Percentiles rank a stretch among this genome's conserved stretches.
Evolutionary conservation across 2,329 filamentous ascomycete species (phyloP).

Genomic region (Lachnellula suecica): DNA sequence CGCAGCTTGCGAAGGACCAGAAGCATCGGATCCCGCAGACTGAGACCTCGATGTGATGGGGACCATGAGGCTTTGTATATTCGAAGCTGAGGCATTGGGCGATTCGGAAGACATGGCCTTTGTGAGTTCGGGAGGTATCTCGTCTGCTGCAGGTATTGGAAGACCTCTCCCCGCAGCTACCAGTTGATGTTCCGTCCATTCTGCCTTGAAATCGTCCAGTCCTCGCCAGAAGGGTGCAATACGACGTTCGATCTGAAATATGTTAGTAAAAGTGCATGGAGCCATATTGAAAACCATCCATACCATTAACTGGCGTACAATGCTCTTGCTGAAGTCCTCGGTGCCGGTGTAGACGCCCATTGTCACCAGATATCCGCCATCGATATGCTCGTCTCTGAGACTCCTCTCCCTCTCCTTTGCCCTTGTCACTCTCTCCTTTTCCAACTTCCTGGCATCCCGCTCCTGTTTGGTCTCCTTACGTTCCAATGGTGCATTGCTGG

Average conservation of each 20-base stretch:
- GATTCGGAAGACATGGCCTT: conserved; percentile 45
- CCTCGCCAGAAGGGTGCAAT: conserved; percentile 96
- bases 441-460: conserved; percentile 79
- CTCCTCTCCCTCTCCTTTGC: conserved; percentile 87
- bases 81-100: conserved; percentile 54
- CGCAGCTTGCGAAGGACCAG: conserved; percentile 59
- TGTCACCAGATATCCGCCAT: conserved; percentile 92
- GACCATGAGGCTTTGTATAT: conserved; percentile 72
- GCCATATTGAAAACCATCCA: conserved; percentile 22
- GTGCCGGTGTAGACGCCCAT: conserved; percentile 88
- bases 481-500: conserved; percentile 28
- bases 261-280: conserved; percentile 13
- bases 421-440: conserved; percentile 74
- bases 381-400: conserved; percentile 86
- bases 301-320: conserved; percentile 90
- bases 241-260: conserved; percentile 78
- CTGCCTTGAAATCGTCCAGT: conserved; percentile 81
- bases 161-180: conserved; percentile 84
- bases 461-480: conserved; percentile 89
- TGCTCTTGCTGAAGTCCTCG: conserved; percentile 88
- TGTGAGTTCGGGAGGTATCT: conserved; percentile 66
- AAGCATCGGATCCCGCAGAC: conserved; percentile 75
- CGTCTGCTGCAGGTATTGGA: conserved; percentile 79
- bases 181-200: conserved; percentile 95
- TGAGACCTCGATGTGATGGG: conserved; percentile 76